Conservation (phyloP, 768 basidiomycete genomes). For the Suillus bovinus region DNA sequence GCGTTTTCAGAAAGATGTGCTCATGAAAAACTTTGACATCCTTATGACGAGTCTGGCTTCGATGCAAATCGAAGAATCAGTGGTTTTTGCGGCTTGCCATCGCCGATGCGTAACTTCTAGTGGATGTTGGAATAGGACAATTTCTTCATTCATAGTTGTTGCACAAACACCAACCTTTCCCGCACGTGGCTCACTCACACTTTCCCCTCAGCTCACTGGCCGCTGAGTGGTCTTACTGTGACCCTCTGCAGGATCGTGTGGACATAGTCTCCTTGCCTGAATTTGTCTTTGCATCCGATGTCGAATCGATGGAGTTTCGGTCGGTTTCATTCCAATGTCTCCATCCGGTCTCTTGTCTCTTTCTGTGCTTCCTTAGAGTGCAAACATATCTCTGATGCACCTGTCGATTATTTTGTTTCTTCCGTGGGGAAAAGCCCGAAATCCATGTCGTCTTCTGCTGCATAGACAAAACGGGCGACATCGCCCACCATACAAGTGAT, state of each 20-base stretch:
- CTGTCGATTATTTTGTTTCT: background rate
- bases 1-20: background rate
- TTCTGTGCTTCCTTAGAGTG: background rate
- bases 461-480: background rate
- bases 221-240: background rate
- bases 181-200: background rate
- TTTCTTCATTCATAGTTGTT: background rate
- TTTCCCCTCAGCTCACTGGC: background rate
- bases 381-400: background rate
- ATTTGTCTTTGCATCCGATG: background rate
- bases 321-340: background rate
- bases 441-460: background rate
- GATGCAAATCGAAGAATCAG: background rate
- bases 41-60: too few relatives aligned
- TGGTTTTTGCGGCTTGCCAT: background rate
- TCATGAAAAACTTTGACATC: background rate
- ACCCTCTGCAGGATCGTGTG: background rate
- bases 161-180: background rate
- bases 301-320: background rate
- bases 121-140: background rate
- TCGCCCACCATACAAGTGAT: background rate
- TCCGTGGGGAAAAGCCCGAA: background rate
- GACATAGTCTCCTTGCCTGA: too few relatives aligned
- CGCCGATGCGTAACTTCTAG: background rate
- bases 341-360: background rate